Evolutionary conservation across 768 basidiomycete species (phyloP).

Genomic region (Auriscalpium orientale): DNA sequence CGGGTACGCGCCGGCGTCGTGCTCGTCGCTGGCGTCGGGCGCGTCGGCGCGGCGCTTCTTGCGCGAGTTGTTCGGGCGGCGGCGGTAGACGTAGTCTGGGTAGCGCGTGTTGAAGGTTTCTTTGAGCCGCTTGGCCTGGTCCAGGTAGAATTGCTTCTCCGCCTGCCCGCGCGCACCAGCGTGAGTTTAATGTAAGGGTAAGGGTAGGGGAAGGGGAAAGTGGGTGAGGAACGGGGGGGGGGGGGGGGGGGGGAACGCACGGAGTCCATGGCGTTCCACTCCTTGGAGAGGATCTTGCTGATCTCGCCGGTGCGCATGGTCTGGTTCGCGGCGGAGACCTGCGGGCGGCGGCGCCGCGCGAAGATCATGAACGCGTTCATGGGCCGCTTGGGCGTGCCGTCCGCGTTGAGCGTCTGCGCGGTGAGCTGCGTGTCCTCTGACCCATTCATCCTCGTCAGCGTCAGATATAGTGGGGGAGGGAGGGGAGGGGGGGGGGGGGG

Average conservation of each 20-base stretch:
- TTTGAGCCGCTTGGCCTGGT: slow-evolving; percentile 80
- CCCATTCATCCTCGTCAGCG: too few species aligned
- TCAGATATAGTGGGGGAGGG: too few species aligned
- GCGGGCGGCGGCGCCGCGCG: slow-evolving; percentile 71
- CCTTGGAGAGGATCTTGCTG: slow-evolving; percentile 78
- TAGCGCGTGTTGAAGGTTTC: slow-evolving; percentile 81
- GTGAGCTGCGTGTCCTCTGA: slow-evolving; percentile 36
- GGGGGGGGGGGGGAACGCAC: slow-evolving; percentile 32
- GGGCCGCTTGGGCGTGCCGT: slow-evolving; percentile 83
- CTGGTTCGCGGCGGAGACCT: slow-evolving; percentile 82
- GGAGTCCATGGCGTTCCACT: slow-evolving; percentile 76
- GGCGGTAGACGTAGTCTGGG: slow-evolving; percentile 85
- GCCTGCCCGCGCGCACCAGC: too few species aligned
- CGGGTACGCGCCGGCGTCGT: too few species aligned
- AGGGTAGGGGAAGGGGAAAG: neutral
- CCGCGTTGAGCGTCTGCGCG: slow-evolving; percentile 74
- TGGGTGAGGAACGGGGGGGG: slow-evolving; percentile 5
- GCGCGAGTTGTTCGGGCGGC: slow-evolving; percentile 82
- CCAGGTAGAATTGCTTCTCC: slow-evolving; percentile 83
- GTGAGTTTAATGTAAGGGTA: too few species aligned
- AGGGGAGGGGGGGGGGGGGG: too few species aligned
- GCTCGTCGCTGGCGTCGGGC: slow-evolving; percentile 1
- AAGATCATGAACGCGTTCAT: slow-evolving; percentile 97
- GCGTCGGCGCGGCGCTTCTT: slow-evolving; percentile 43
- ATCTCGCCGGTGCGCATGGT: slow-evolving; percentile 88